phyloP scores from a whole-genome alignment of 208 protist species.

The Crithidia acanthocephali region DNA sequence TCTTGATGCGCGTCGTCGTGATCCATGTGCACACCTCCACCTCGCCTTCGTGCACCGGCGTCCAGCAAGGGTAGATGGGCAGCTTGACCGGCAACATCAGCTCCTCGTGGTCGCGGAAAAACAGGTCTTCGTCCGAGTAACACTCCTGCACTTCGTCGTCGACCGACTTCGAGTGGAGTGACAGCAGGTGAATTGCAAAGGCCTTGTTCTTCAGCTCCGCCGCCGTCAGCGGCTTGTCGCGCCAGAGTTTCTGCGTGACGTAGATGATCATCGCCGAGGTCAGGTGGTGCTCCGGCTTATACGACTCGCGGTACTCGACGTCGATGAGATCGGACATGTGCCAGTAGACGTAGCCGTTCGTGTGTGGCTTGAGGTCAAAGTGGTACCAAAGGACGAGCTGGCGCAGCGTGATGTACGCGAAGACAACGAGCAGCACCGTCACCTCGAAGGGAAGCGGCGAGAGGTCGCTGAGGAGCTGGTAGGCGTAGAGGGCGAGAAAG shows the following conservation, averaged over 20 bases:
- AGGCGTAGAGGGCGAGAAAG: not conserved
- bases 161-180: conserved; percentile 7
- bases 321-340: conserved; percentile 16
- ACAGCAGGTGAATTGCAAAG: conserved; percentile 32
- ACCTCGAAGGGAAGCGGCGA: conserved; percentile 21
- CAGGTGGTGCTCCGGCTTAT: conserved; percentile 16
- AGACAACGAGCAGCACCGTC: conserved; percentile 4
- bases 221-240: conserved; percentile 20
- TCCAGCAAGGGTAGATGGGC: conserved; percentile 35
- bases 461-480: not conserved
- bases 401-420: conserved; percentile 15
- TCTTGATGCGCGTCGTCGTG: conserved; percentile 1
- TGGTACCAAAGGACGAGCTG: conserved; percentile 17
- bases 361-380: not conserved
- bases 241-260: conserved; percentile 30
- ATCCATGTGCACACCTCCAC: conserved; percentile 37
- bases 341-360: conserved; percentile 32
- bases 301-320: not conserved
- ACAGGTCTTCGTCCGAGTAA: not conserved
- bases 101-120: conserved; percentile 8
- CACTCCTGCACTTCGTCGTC: not conserved
- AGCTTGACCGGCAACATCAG: conserved; percentile 34
- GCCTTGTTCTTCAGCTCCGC: conserved; percentile 22
- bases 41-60: conserved; percentile 12
- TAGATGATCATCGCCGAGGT: conserved; percentile 21